Conservation (phyloP, 2,329 filamentous ascomycete species). For the Botrytis fabae region DNA sequence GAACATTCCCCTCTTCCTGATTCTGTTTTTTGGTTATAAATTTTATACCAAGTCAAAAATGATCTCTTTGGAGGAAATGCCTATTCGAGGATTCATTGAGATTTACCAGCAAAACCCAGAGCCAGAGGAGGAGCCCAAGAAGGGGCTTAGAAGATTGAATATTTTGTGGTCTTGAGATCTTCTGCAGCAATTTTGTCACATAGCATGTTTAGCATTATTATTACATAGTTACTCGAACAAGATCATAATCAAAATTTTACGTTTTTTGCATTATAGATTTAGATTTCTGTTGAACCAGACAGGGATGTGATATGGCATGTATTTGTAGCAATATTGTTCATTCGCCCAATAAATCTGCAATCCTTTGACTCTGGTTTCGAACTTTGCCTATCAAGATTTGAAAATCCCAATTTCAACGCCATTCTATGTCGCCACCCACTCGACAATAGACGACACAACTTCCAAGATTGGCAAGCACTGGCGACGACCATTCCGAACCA, state of each 20-base stretch:
- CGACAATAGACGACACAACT: background rate
- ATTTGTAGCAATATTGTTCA: background rate
- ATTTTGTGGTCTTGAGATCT: slow-evolving; percentile 39
- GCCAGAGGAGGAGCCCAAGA: slow-evolving; percentile 36
- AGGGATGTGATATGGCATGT: background rate
- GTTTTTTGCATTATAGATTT: background rate
- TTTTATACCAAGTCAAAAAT: slow-evolving; percentile 51
- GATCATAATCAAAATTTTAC: background rate
- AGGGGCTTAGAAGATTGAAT: slow-evolving; percentile 39
- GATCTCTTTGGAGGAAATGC: slow-evolving; percentile 43
- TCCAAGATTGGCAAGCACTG: background rate
- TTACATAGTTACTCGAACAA: slow-evolving; percentile 1
- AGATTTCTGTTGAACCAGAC: background rate
- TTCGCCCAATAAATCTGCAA: background rate
- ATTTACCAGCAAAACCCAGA: slow-evolving; percentile 42
- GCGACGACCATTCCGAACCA: background rate
- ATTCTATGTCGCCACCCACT: background rate
- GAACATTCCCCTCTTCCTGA: slow-evolving; percentile 47
- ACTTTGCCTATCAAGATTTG: background rate
- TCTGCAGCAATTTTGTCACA: background rate
- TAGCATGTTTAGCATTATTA: background rate
- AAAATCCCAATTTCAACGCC: background rate
- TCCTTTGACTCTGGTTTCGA: background rate
- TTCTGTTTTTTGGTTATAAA: slow-evolving; percentile 53
- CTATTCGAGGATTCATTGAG: slow-evolving; percentile 43